Evolutionary conservation across 495 filamentous ascomycete genomes (phyloP), one percentile per base, ranked within the genome.

Genomic region (Aspergillus affinis): DNA sequence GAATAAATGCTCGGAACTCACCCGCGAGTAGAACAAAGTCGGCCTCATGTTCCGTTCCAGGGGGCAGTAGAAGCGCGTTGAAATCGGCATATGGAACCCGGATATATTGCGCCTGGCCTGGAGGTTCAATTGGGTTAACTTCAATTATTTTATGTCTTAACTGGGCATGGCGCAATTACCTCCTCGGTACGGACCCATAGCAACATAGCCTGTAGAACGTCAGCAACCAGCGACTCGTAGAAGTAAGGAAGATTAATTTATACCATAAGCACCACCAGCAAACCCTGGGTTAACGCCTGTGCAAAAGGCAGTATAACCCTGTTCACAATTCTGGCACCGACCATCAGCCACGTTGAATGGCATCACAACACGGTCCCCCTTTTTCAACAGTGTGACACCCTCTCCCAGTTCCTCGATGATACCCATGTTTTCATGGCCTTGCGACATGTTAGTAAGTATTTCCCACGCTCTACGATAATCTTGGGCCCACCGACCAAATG

Each of bases 301-400:
- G 63, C 81, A 85, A 59, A 84, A 85, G 0, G 81, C 82, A 4
- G 82, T 86, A 27, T 72, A 77, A 0, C 83, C 82, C 46, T 84
- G 81, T 57, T 84, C 82, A 55, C 83, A 85, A 62, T 86, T 86
- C 12, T 73, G 70, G 67, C 81, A 86, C 13, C 82, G 76, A 3
- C 83, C 82, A 62, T 86, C 82, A 0, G 80, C 82, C 6, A 84
- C 82, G 55, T 86, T 84, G 69, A 84, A 85, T 0, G 83, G 82
- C 67, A 86, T 75, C 0, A 86, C 82, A 2, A 83, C 79, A n/a
- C 81, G 73, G 60, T 84, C 78, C 0, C 81, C 80, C 56, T 79
- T 79, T 59, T 81, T 76, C 60, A 82, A 61, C 17, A 78, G 65
- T 44, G 80, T 79, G 8, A 84, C 79, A 6, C 77, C 81, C 3